A percentile compares a stretch with the other conserved stretches of the same genome.
phyloP scores from a whole-genome alignment of 495 filamentous ascomycete species.

The Hyphodiscus hymeniophilus region DNA sequence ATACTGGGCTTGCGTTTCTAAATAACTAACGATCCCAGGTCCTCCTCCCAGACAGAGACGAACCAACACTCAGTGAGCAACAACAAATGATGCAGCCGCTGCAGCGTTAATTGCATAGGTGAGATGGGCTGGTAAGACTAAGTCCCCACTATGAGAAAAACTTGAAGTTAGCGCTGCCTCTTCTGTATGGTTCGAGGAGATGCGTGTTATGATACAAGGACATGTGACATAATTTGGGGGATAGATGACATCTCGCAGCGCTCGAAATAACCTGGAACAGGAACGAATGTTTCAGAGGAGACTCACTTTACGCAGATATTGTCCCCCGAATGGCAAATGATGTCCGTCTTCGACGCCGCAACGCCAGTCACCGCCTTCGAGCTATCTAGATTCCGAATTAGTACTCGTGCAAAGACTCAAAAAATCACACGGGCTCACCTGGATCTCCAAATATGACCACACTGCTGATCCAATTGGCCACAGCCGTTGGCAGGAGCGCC shows the following conservation, averaged over 20 bases:
- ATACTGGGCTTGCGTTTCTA: no score
- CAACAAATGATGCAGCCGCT: conserved; percentile 40
- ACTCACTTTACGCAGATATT: conserved; percentile 45
- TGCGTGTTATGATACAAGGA: no score
- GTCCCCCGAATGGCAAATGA: conserved; percentile 44
- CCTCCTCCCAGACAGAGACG: no score
- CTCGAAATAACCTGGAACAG: no score
- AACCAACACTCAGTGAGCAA: conserved; percentile 2
- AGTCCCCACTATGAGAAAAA: no score
- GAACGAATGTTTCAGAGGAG: no score
- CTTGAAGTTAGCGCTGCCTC: no score
- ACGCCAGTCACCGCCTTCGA: conserved; percentile 36
- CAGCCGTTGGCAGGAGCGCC: conserved; percentile 24
- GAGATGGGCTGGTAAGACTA: conserved; percentile 43
- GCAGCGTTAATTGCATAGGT: conserved; percentile 39
- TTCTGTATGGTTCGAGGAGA: no score
- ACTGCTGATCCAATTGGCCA: conserved; percentile 25
- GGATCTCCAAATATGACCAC: conserved; percentile 56
- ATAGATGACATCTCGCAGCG: no score
- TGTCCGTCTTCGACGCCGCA: conserved; percentile 35
- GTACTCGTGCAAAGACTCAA: neutral
- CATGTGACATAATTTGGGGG: no score
- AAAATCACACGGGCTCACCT: no score
- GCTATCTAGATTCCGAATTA: conserved; percentile 17
- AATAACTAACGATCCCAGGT: no score